These are phyloP conservation scores for Hemisphaericaspora lyxosophila DNA, from an alignment of 1,139 yeast genomes.

Conservation along the genomic window DNA sequence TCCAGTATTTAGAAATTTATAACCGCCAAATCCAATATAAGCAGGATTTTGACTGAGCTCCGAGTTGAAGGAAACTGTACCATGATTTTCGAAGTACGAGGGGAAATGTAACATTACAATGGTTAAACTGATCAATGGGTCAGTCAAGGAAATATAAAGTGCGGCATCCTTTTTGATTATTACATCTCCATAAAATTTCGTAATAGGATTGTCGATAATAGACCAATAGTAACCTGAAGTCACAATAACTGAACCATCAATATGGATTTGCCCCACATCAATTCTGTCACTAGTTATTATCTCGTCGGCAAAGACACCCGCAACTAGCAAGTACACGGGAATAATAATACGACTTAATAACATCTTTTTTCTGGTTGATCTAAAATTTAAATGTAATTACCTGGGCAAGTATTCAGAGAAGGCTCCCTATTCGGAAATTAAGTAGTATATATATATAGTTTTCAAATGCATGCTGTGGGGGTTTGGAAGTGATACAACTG, in stretches of 20 bases:
- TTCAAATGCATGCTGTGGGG: no score
- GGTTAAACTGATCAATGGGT: constrained; percentile 12
- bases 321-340: not conserved
- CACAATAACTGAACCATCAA: constrained; percentile 26
- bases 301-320: not conserved
- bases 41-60: constrained; percentile 18
- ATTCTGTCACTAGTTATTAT: constrained; percentile 7
- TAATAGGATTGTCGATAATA: constrained; percentile 28
- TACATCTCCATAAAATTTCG: constrained; percentile 24
- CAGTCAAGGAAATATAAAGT: constrained; percentile 18
- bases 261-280: constrained; percentile 19
- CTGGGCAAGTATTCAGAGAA: no score
- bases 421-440: no score
- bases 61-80: constrained; percentile 25
- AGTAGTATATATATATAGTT: no score
- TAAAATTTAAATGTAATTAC: no score
- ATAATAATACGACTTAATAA: not conserved
- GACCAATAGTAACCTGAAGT: constrained; percentile 34
- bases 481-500: no score
- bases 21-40: constrained; percentile 20
- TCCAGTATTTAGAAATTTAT: constrained; percentile 27
- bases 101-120: constrained; percentile 13
- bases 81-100: constrained; percentile 22
- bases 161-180: constrained; percentile 21
- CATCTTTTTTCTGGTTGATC: no score